Base-by-base conservation (phyloP, 1,284 basidiomycete genomes). In the Cystobasidiaceae sp. region DNA sequence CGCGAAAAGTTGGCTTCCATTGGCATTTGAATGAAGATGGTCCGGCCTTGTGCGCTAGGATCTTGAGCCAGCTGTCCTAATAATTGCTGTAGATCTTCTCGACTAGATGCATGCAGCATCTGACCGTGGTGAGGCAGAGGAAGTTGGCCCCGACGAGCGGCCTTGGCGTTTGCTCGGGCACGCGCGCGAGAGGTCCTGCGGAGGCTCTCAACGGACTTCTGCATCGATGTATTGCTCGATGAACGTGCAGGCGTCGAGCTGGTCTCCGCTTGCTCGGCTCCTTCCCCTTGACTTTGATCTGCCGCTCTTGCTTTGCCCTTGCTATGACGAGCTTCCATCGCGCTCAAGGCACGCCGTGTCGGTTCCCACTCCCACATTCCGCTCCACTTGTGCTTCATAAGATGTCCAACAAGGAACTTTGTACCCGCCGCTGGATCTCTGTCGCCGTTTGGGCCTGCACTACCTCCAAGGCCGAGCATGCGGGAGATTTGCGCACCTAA, bases 311-410 rank as follows among this genome's bases (percentile, higher is more conserved):
- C 28, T 56, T 55, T 4, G n/a, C 44, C n/a, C 52, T 46, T 33
- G 17, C 43, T 9, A 27, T 59, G 27, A 9, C 34, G 23, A 13
- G 15, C 39, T 19, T 41, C 19, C 19, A 45, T 52, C 45, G 51
- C 51, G 4, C 19, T 25, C 25, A 64, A 39, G 30, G 61, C 61
- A 27, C 37, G 41, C 23, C 52, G 43, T 15, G 39, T 49, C 30
- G 46, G 51, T 51, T 64, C 61, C 51, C 51, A 64, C 7, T 64
- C 61, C 61, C 61, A 64, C 48, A 56, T 55, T 45, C 46, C 51
- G 33, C 44, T 46, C 61, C 61, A 64, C 21, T 56, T 34, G 25
- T 48, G 23, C 43, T 64, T 64, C 28, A 39, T 56, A 8, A 55
- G 32, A 13, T 56, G 52, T n/a, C 52, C 44, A 48, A 45, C 43